Evolutionary conservation across 2,329 filamentous ascomycete species (phyloP), one percentile per base, ranked within the genome.

Genomic region (Penicillium sp.): DNA sequence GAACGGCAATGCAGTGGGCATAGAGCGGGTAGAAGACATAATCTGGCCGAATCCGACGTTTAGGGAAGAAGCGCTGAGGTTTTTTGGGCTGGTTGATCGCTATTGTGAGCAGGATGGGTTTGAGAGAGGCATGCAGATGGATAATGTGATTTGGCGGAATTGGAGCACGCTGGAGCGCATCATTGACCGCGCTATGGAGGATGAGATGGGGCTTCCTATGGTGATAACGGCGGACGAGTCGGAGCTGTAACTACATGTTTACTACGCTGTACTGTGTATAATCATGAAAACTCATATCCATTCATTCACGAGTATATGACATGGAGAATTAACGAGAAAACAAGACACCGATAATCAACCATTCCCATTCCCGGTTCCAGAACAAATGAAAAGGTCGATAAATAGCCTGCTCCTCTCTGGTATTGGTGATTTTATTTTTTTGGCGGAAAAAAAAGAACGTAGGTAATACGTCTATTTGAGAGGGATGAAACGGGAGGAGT

Each of bases 401-500:
- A 55, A 55, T 50, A 51, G 47, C 56, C 42, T 42, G 43, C 21
- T 47, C 45, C 50, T 51, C 20, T 42, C 33, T 55, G 52, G 52
- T 55, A 48, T 55, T 48, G 12, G 24, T 14, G 14, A 26, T 33
- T 26, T 48, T 38, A 24, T 48, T 55, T 55, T 48, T 30, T 47
- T 21, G 64, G 18, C 30, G 24, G n/a, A 47, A 28, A 21, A 12
- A 42, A 21, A 35, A 38, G 40, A 16, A 56, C 21, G n/a, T n/a
- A n/a, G n/a, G n/a, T 18, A 61, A 64, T 63, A 68, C 68, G 66
- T 81, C 86, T 97, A 97, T 86, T 99, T 99, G 80, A 99, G 89
- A 80, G 94, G 94, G 85, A 99, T 99, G 89, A 99, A 99, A 88
- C 94, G 91, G 81, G 94, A 99, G 84, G 93, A 97, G 90, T 99